Conservation (phyloP, 1,139 yeast species). For the Blastobotrys malaysiensis region DNA sequence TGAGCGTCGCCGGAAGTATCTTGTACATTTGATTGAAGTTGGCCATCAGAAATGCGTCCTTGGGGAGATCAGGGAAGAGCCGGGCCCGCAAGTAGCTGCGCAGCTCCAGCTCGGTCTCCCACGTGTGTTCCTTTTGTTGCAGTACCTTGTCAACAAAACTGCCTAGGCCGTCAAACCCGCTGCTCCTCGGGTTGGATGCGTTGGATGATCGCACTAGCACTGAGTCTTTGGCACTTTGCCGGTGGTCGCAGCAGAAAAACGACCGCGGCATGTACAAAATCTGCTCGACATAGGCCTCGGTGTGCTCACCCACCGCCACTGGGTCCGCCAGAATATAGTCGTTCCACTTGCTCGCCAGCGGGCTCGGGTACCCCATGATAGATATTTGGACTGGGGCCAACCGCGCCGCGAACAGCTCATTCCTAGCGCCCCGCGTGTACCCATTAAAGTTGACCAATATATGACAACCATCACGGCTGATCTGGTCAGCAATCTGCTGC, state of each 20-base stretch:
- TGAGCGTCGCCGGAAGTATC: constrained; percentile 32
- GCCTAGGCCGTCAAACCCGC: not conserved
- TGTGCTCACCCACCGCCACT: constrained; percentile 18
- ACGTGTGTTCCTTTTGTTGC: constrained; percentile 10
- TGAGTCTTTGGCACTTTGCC: constrained; percentile 31
- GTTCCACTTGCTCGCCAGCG: constrained; percentile 33
- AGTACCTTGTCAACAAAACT: not conserved
- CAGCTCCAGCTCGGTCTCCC: constrained; percentile 26
- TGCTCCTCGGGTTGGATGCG: constrained; percentile 4
- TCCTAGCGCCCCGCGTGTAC: constrained; percentile 34
- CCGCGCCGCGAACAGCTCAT: constrained; percentile 33
- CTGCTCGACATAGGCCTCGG: constrained; percentile 24
- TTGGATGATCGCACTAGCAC: constrained; percentile 10
- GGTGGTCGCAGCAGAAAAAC: constrained; percentile 34
- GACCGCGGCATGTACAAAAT: constrained; percentile 32
- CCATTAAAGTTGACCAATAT: constrained; percentile 34
- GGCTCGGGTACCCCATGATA: constrained; percentile 35
- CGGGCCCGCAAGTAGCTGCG: constrained; percentile 24
- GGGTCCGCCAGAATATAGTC: constrained; percentile 32
- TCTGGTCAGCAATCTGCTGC: constrained; percentile 27
- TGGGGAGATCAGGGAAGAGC: constrained; percentile 28
- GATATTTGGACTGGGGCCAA: constrained; percentile 34
- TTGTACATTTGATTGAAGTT: constrained; percentile 35
- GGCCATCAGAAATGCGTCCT: constrained; percentile 29
- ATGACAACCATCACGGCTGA: constrained; percentile 31